Conservation (phyloP, 805 yeast species). For the Saccharomycopsis selenospora region DNA sequence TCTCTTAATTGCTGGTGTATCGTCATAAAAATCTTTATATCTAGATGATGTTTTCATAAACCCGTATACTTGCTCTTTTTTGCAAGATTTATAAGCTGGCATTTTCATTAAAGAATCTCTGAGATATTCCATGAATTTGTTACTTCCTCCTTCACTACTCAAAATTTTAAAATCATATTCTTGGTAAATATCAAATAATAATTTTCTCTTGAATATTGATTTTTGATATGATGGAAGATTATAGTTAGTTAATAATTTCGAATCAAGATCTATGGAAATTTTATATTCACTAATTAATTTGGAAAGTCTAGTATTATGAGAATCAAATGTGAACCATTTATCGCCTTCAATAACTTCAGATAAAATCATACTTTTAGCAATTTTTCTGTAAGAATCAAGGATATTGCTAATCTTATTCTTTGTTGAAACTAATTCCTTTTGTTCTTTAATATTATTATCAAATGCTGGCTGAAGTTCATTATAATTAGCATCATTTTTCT, state of each 20-base stretch:
- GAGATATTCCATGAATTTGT: too few species aligned
- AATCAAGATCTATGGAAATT: not conserved
- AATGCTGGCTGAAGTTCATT: not conserved
- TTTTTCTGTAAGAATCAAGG: not conserved
- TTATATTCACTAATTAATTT: not conserved
- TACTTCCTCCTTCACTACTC: too few species aligned
- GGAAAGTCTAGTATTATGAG: not conserved
- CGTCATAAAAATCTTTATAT: too few species aligned
- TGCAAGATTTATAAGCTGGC: too few species aligned
- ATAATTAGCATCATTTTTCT: not conserved
- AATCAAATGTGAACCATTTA: slow-evolving; percentile 3
- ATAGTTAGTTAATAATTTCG: not conserved
- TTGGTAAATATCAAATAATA: not conserved
- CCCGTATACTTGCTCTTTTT: too few species aligned
- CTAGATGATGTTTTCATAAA: too few species aligned
- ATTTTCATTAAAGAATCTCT: too few species aligned
- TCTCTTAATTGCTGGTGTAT: too few species aligned
- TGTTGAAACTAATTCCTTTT: not conserved
- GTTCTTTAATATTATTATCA: not conserved
- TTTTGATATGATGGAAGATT: not conserved
- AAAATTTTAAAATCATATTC: not conserved
- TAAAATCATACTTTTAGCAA: not conserved
- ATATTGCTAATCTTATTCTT: not conserved
- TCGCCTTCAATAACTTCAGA: not conserved
- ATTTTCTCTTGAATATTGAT: not conserved